Percentiles rank a stretch among this genome's conserved stretches.
These are phyloP conservation scores for Neonectria faginata DNA, from an alignment of 2,329 filamentous ascomycete genomes.

Conservation along the genomic window DNA sequence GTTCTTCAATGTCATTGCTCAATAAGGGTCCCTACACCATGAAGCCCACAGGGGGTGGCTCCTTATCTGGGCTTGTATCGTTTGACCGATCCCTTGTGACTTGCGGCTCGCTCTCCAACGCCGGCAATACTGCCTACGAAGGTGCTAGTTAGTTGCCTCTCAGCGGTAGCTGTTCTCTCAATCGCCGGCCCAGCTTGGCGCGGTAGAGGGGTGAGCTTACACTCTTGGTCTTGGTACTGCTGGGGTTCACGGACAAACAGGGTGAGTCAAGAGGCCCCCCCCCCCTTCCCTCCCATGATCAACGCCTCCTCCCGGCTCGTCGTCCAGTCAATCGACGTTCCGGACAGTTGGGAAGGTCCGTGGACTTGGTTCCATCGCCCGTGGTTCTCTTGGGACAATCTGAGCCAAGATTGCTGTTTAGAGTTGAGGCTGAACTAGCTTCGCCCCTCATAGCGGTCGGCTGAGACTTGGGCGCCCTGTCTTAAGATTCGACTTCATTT, in stretches of 20 bases:
- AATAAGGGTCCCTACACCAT: not conserved
- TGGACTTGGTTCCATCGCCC: constrained; percentile 19
- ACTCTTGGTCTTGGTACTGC: not conserved
- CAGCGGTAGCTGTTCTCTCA: constrained; percentile 14
- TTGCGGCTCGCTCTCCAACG: not conserved
- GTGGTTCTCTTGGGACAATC: constrained; percentile 12
- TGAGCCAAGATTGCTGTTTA: constrained; percentile 16
- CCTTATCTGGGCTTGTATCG: constrained; percentile 15
- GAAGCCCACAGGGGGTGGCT: constrained; percentile 3
- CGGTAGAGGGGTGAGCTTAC: constrained; percentile 10
- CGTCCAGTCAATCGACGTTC: constrained; percentile 23
- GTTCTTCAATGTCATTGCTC: constrained; percentile 5
- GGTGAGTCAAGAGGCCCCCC: constrained; percentile 11
- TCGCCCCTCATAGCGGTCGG: not conserved
- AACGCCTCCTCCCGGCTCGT: constrained; percentile 14
- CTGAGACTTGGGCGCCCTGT: not conserved
- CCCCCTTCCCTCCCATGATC: not conserved
- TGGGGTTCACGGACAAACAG: constrained; percentile 6
- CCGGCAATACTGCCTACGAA: not conserved
- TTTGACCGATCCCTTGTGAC: not conserved
- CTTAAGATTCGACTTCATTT: not conserved
- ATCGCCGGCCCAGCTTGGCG: constrained; percentile 13
- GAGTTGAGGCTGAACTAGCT: constrained; percentile 15
- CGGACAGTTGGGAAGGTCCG: constrained; percentile 25
- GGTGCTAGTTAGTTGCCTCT: constrained; percentile 11